Base-by-base conservation (phyloP, 768 basidiomycete species). In the Termitomyces eurrhizus region DNA sequence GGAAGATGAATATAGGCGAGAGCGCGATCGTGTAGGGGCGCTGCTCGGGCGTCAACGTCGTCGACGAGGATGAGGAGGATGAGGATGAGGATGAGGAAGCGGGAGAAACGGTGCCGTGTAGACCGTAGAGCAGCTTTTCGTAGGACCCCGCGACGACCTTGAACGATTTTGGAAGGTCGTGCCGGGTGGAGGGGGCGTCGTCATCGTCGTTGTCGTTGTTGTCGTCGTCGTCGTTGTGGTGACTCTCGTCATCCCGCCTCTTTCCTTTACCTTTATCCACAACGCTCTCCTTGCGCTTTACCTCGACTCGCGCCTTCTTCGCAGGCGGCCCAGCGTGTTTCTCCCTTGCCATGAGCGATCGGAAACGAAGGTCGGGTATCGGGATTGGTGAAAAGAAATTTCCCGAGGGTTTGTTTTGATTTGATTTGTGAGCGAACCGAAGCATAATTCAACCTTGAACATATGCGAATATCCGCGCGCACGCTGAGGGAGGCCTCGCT, bases 61-160 rank as follows among this genome's bases (percentile, higher is more conserved):
- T n/a, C 16, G 52, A 11, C 35, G 62, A 53, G 26, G n/a, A 12
- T 2, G 18, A 26, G 2, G 36, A 6, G 18, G 55, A 4, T 29
- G 29, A 29, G 4, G 29, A 29, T 4, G 29, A 29, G 4, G 29
- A 29, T 4, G 29, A 29, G 7, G 44, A 9, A 3, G 62, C 52
- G 5, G 24, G n/a, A 18, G 75, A 73, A 49, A 84, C 75, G 0
- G 83, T 77, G 39, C 89, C 93, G 60, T 93, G 83, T 18, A 97
- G 78, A 13, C 95, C 95, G 66, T 97, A 98, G 18, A 99, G 81
- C 16, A 98, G 79, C 68, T 95, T 97, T 78, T 99, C 97, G 73
- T 98, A 99, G 18, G 95, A 93, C 0, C 97, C 97, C 0, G 89
- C 92, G 29, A 98, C 78, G 64, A 98, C 74, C 73, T 92, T 89